Base-by-base conservation (phyloP, 1,284 basidiomycete genomes). In the Phaffia rhodozyma region DNA sequence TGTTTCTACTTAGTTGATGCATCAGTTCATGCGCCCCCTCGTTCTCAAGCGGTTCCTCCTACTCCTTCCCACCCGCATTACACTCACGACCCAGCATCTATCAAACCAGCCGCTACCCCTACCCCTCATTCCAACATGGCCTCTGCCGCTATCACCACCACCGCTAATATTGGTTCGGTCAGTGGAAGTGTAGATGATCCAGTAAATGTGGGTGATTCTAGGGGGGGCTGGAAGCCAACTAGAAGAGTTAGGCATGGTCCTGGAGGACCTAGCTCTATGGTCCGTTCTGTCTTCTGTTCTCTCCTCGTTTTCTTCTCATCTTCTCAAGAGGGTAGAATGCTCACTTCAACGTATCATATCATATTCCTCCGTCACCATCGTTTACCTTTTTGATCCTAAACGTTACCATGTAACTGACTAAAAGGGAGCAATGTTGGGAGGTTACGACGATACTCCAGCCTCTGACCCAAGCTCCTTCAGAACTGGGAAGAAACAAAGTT, bases 191-290 rank as follows among this genome's bases (percentile, higher is more conserved):
- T 25, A 58, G 47, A 25, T n/a, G 43, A 49, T 58, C 57, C 27
- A 47, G 57, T 29, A 34, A 49, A 38, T 21, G 21, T 43, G 50
- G 43, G 43, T 49, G 25, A 30, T 55, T 32, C 54, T 18, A 29
- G 54, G 9, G 54, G 54, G 20, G n/a, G 23, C 32, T 55, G 54
- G 54, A 53, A 55, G 4, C 60, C 60, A 21, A 52, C 60, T n/a
- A 38, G 60, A 23, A 25, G 60, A 20, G 60, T 62, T 11, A 25
- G 60, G 1, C 54, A 62, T 30, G 51, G 43, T 23, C 60, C 60
- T 7, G 60, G 60, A 30, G 60, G 60, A 34, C 34, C 30, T 11
- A 23, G n/a, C 21, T 47, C 56, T 18, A 47, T 58, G 30, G 34
- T 34, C 21, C 5, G n/a, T 47, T 13, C 23, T 21, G n/a, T 58